Evolutionary conservation across 164 flowering plant species (phyloP), one percentile per base, ranked within the genome.

Genomic region (Vitis rupestris): DNA sequence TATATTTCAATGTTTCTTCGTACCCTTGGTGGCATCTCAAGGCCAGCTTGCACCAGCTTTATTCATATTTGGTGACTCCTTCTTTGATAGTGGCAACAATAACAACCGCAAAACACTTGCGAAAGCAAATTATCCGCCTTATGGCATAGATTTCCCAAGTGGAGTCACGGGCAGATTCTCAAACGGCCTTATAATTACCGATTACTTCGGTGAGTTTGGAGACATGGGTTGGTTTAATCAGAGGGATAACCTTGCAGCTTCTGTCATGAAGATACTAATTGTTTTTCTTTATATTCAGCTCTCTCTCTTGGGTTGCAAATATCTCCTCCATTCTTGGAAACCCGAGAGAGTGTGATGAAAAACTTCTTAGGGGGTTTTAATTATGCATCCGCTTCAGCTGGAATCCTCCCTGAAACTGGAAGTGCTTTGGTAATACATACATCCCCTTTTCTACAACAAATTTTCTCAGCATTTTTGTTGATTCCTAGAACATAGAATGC

Each of bases 141-240:
- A 65, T 65, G 74, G 74, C 10, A 59, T 72, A 31, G 67, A 72
- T 17, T 72, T 72, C 51, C 57, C 27, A 14, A 44, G 10, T 19
- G 67, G 62, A 16, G 44, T 60, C 19, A 66, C 71, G 0, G 75
- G 75, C 4, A 61, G 75, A 67, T 66, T 66, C 62, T 67, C 71
- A 4, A 73, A 67, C 47, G 71, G 75, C 50, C 67, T 54, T 54
- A 73, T 66, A 10, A 52, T 62, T 27, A 67, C 61, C 54, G 71
- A 73, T 67, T n/a, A 61, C 17, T 10, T 66, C 0, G 75, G 75
- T 61, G 48, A 47, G 69, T 37, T 37, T 3, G 44, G 44, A 37
- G 44, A 37, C 44, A 37, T 37, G 0, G 4, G 44, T 37, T 37
- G 44, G 44, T 37, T 37, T 37, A 37, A 3, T 3, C 7, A 37